Percentiles rank a stretch among this genome's conserved stretches.
phyloP scores from a whole-genome alignment of 2,329 filamentous ascomycete genomes.

The Sphaerulina musiva region DNA sequence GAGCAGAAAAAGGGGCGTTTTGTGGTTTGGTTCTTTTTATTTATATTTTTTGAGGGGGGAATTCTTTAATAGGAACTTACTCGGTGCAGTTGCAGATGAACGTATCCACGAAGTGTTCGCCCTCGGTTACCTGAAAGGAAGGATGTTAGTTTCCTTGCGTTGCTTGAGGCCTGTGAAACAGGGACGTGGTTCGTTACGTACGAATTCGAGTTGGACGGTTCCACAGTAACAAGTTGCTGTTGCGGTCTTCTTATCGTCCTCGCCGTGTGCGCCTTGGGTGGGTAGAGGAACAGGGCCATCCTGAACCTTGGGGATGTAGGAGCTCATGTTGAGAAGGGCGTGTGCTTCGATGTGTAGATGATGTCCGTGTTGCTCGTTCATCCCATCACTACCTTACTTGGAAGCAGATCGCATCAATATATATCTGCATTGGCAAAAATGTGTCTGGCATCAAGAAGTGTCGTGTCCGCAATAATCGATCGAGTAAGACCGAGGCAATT shows the following conservation, averaged over 20 bases:
- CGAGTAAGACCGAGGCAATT: too few relatives aligned
- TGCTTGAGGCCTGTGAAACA: too few relatives aligned
- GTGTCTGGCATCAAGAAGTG: too few relatives aligned
- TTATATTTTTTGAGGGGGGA: background rate
- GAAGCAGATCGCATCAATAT: too few relatives aligned
- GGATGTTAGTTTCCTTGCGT: too few relatives aligned
- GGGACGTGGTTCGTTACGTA: constrained; percentile 28
- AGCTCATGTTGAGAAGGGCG: background rate
- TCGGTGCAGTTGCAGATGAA: constrained; percentile 54
- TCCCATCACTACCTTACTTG: too few relatives aligned
- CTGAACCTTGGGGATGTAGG: background rate
- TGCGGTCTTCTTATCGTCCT: constrained; percentile 30
- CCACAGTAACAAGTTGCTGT: constrained; percentile 57
- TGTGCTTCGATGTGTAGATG: background rate
- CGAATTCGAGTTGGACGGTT: constrained; percentile 49
- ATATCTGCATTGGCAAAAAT: too few relatives aligned
- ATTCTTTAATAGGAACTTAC: background rate
- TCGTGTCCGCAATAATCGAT: too few relatives aligned
- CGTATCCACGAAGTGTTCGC: constrained; percentile 42
- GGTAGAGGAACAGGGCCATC: constrained; percentile 9
- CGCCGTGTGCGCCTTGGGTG: constrained; percentile 16
- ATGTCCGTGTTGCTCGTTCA: background rate
- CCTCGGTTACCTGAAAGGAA: constrained; percentile 36
- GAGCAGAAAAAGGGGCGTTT: too few relatives aligned
- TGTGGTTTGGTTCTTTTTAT: too few relatives aligned